A percentile compares a stretch with the other conserved stretches of the same genome.
Conservation (phyloP, 495 filamentous ascomycete species). For the Xylaria longipes region DNA sequence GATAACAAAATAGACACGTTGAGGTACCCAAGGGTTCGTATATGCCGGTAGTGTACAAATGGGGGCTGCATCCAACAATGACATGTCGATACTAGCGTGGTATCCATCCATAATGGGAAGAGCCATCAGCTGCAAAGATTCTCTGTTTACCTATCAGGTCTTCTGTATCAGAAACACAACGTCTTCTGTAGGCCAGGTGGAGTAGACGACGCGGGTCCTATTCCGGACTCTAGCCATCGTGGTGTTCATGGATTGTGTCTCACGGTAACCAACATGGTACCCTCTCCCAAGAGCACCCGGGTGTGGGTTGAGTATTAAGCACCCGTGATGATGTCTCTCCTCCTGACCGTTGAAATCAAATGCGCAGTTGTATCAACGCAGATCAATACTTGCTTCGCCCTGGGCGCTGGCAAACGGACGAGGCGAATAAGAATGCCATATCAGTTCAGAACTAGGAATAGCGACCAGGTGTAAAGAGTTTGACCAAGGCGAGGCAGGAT, state of each 20-base stretch:
- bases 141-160: neutral
- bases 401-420: neutral
- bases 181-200: neutral
- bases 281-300: constrained; percentile 13
- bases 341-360: neutral
- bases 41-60: neutral
- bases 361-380: constrained; percentile 2
- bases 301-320: constrained; percentile 13
- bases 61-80: constrained; percentile 15
- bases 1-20: neutral
- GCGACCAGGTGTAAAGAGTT: neutral
- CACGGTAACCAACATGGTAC: constrained; percentile 4
- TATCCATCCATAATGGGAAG: constrained; percentile 6
- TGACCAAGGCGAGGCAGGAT: neutral
- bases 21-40: neutral
- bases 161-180: constrained; percentile 7
- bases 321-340: neutral
- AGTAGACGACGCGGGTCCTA: neutral
- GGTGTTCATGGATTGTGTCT: constrained; percentile 7
- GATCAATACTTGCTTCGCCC: constrained; percentile 20
- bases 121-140: neutral
- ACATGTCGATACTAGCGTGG: constrained; percentile 15
- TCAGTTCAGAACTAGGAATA: neutral
- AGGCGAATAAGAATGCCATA: neutral
- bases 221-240: neutral